phyloP scores from a whole-genome alignment of 805 yeast genomes.

The Candida insectalens region DNA sequence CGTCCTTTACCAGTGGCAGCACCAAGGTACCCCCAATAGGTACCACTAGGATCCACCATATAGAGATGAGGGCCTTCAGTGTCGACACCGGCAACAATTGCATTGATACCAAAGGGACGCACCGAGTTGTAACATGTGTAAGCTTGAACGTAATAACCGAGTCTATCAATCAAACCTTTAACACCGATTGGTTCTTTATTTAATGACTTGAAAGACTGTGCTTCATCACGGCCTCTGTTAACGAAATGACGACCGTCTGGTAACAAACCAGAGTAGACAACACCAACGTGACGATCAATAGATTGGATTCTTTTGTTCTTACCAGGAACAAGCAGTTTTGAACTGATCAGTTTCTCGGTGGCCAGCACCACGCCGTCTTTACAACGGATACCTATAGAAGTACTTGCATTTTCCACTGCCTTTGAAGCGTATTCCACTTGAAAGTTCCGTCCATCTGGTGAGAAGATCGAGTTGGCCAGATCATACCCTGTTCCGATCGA shows the following conservation, averaged over 20 bases:
- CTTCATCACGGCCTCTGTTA: conserved; percentile 86
- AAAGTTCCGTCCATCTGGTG: conserved; percentile 89
- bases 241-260: conserved; percentile 97
- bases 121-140: conserved; percentile 94
- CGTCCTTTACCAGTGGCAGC: conserved; percentile 98
- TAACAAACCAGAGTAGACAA: conserved; percentile 86
- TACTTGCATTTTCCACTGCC: conserved; percentile 96
- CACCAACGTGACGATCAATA: conserved; percentile 88
- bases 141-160: conserved; percentile 89
- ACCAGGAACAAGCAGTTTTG: conserved; percentile 82
- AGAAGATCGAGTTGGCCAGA: conserved; percentile 91
- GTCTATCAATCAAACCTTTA: conserved; percentile 73
- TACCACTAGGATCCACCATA: conserved; percentile 97
- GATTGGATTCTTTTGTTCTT: conserved; percentile 88
- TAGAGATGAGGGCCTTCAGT: conserved; percentile 77
- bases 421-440: conserved; percentile 97
- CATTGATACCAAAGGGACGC: conserved; percentile 92
- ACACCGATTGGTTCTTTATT: conserved; percentile 73
- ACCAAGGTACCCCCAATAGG: conserved; percentile 95
- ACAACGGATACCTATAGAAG: conserved; percentile 87
- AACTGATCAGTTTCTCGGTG: conserved; percentile 83
- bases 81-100: conserved; percentile 92
- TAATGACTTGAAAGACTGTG: conserved; percentile 62
- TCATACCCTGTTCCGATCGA: conserved; percentile 99
- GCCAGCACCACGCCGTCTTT: conserved; percentile 95